Base-by-base conservation (phyloP, 2,329 filamentous ascomycete genomes). In the Botrytis paeoniae region DNA sequence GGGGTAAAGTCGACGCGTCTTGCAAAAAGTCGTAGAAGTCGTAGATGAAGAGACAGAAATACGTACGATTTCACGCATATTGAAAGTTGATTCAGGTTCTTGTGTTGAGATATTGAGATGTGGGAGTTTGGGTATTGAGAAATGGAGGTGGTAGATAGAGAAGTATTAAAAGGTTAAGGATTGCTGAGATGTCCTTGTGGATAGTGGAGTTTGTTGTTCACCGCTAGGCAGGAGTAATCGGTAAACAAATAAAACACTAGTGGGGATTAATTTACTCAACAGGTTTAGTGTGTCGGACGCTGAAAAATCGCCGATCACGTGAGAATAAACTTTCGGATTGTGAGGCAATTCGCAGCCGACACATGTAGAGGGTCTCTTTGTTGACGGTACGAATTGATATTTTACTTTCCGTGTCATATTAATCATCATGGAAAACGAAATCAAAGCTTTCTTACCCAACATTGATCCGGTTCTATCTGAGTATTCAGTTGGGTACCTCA, bases 401-500 rank as follows among this genome's bases (percentile, higher is more conserved):
- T 69, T 62, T 43, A 12, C 60, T 65, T 16, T 51, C n/a, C 8
- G 43, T 63, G 9, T 18, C 16, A 61, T 57, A 41, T 63, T 45
- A 12, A 37, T 57, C 69, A 72, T 48, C 54, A 97, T 97, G 94
- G 94, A 97, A 83, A 87, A 92, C 80, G 93, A 97, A 84, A 94
- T 97, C 81, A 92, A 92, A 84, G 86, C 91, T 75, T 89, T 94
- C 78, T 89, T 97, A 78, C 94, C 94, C 75, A 92, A 92, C 80
- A 93, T 98, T 78, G 95, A 98, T 83, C 93, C 92, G 74, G 88
- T 97, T 75, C 86, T 98, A 77, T 95, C 94, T 66, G 93, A 97
- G 84, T 98, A 97, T 83, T 96, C 94, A 61, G 93, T 94, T 77
- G 96, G 96, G 73, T 99, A 98, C 82, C 87, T 99, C 78, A 94